phyloP scores from a whole-genome alignment of 495 filamentous ascomycete species.

The Neurospora sublineolata region DNA sequence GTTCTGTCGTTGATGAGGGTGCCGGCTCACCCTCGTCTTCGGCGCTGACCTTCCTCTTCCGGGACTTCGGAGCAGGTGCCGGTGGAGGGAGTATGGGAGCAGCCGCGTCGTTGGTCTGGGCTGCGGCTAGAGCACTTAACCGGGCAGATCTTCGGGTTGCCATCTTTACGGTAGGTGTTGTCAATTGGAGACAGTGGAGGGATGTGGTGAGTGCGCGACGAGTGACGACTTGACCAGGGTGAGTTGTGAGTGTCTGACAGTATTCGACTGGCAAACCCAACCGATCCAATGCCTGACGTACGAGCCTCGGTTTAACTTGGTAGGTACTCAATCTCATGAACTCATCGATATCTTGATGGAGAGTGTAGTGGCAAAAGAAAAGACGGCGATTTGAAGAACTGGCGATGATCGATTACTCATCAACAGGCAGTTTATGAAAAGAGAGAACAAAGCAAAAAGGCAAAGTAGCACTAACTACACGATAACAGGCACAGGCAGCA shows the following conservation, averaged over 20 bases:
- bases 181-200: neutral
- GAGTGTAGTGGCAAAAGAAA: neutral
- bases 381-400: neutral
- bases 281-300: neutral
- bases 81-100: conserved; percentile 10
- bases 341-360: neutral
- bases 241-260: neutral
- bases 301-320: neutral
- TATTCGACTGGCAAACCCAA: neutral
- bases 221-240: neutral
- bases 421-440: too few species aligned
- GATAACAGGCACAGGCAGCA: neutral
- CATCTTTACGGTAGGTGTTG: conserved; percentile 25
- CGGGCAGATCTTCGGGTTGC: conserved; percentile 48
- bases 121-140: conserved; percentile 33
- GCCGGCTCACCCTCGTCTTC: neutral
- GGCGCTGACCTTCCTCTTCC: conserved; percentile 28
- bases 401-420: neutral
- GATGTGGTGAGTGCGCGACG: neutral
- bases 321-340: neutral
- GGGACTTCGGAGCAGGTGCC: conserved; percentile 7
- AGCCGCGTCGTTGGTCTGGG: conserved; percentile 5
- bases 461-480: neutral
- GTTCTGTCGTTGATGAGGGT: neutral
- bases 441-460: neutral